phyloP scores from a whole-genome alignment of 2,329 filamentous ascomycete species.

The Fusarium irregulare region DNA sequence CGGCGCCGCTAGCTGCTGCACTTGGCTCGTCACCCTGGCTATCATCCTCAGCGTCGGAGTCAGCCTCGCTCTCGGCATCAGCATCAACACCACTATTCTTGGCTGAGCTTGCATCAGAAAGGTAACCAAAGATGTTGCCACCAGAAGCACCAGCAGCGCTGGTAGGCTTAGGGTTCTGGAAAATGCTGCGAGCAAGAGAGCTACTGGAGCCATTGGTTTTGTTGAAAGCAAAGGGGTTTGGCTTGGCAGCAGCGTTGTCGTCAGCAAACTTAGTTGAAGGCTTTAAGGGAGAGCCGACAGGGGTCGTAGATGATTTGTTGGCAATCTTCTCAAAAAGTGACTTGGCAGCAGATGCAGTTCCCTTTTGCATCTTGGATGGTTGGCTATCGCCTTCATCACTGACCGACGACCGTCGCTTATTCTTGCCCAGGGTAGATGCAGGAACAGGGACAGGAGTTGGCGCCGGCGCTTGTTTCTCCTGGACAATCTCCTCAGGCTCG shows the following conservation, averaged over 20 bases:
- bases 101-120: conserved; percentile 66
- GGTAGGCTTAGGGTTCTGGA: conserved; percentile 55
- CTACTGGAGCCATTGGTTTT: conserved; percentile 52
- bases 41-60: conserved; percentile 56
- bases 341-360: conserved; percentile 65
- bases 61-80: conserved; percentile 59
- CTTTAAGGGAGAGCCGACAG: conserved; percentile 50
- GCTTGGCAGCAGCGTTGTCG: conserved; percentile 47
- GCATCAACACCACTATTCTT: conserved; percentile 65
- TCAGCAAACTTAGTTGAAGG: conserved; percentile 45
- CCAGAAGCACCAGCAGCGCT: conserved; percentile 40
- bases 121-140: conserved; percentile 69
- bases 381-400: conserved; percentile 61
- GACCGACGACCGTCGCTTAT: conserved; percentile 64
- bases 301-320: conserved; percentile 58
- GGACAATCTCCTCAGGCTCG: conserved; percentile 54
- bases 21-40: conserved; percentile 59
- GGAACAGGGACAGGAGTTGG: conserved; percentile 44
- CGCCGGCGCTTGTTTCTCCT: conserved; percentile 55
- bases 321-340: conserved; percentile 68
- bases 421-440: conserved; percentile 55
- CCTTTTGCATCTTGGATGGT: conserved; percentile 63
- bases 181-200: conserved; percentile 56
- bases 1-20: conserved; percentile 56
- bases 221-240: conserved; percentile 50